Base-by-base conservation (phyloP, 345 rosid genomes). In the Citropsis articulata region DNA sequence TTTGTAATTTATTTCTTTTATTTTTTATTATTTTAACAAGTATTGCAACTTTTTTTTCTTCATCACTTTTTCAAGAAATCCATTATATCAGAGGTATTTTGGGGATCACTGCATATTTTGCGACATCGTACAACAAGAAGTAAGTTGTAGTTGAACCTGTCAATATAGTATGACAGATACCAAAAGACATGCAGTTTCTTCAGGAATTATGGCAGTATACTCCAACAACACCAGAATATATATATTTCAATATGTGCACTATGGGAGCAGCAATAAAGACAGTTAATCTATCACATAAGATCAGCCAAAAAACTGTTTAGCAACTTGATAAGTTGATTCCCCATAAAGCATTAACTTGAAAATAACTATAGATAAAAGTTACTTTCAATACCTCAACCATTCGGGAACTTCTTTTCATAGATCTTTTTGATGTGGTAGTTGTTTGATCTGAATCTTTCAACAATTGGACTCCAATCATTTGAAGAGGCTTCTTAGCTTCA, bases 391-490 rank as follows among this genome's bases (percentile, higher is more conserved):
- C 98, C 94, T 91, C 98, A 53, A 90, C 81, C 81, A 80, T 86
- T 75, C 89, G 92, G 73, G 93, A 81, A 31, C 78, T 81, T 75
- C 87, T 93, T 83, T 86, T 89, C 79, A 88, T 85, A 0, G 94
- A 87, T 88, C 90, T 91, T 84, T 89, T 91, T 66, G 92, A 84
- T 68, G 72, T 64, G 57, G 87, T 75, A 50, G 71, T 81, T 77
- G 81, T 81, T 83, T 91, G 89, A 76, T 88, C 93, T 30, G 91
- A 84, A 81, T 93, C 99, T 85, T 93, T 93, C 87, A 95, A 85
- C 81, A 95, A 85, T 75, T 95, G 99, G 60, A 92, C 93, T 71
- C 99, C 99, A 75, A 95, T 89, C 98, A 93, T 95, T 79, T 93
- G 97, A 80, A 91, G 94, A 75, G 93, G 92, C 71, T 82, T 90